Evolutionary conservation across 805 yeast genomes (phyloP).

Genomic region (Candida corydali): DNA sequence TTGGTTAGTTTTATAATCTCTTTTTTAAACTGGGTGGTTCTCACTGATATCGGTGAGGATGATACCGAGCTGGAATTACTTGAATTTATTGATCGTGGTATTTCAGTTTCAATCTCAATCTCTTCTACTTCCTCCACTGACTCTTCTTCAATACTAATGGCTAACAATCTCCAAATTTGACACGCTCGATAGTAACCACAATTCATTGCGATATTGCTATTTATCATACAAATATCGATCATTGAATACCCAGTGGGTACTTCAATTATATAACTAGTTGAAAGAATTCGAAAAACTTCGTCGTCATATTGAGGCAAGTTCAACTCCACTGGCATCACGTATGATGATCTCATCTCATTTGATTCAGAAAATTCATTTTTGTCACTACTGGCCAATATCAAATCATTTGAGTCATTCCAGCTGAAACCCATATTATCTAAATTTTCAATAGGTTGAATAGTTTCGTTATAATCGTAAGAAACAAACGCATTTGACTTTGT

Average conservation of each 20-base stretch:
- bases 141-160: slow-evolving; percentile 30
- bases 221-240: slow-evolving; percentile 52
- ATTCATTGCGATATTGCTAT: slow-evolving; percentile 52
- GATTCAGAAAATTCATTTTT: slow-evolving; percentile 40
- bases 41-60: slow-evolving; percentile 9
- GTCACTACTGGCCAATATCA: slow-evolving; percentile 51
- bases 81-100: slow-evolving; percentile 7
- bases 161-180: slow-evolving; percentile 60
- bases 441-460: slow-evolving; percentile 37
- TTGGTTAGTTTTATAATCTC: not conserved
- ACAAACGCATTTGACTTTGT: slow-evolving; percentile 37
- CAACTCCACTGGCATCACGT: slow-evolving; percentile 38
- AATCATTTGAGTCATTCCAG: slow-evolving; percentile 55
- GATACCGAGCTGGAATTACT: slow-evolving; percentile 11
- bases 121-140: not conserved
- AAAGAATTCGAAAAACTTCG: slow-evolving; percentile 42
- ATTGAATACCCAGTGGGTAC: slow-evolving; percentile 48
- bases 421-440: slow-evolving; percentile 48
- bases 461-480: slow-evolving; percentile 28
- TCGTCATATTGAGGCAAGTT: slow-evolving; percentile 43
- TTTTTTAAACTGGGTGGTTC: not conserved
- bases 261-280: slow-evolving; percentile 44
- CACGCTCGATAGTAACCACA: slow-evolving; percentile 51
- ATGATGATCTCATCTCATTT: slow-evolving; percentile 28
- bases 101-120: slow-evolving; percentile 16